phyloP scores from a whole-genome alignment of 108 stramenopile genomes.

The Fragilaria crotonensis region DNA sequence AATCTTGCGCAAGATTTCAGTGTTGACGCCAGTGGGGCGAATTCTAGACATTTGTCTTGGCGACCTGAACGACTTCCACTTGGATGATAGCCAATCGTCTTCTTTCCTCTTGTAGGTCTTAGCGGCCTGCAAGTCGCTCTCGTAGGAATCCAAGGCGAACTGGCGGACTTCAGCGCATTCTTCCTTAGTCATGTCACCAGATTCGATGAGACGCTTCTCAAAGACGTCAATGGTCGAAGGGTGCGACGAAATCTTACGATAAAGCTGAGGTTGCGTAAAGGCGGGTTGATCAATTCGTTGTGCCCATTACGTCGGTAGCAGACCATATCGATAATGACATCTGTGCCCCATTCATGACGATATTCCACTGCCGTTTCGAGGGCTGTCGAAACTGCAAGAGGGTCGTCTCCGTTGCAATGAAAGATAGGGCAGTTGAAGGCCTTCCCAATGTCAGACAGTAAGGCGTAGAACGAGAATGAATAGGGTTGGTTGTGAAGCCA shows the following conservation, averaged over 20 bases:
- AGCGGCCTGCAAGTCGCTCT: conserved; percentile 82
- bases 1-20: conserved; percentile 70
- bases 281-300: conserved; percentile 99
- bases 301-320: conserved; percentile 99
- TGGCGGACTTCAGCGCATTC: conserved; percentile 81
- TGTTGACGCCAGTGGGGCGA: conserved; percentile 90
- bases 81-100: conserved; percentile 89
- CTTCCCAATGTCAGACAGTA: conserved; percentile 98
- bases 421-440: conserved; percentile 98
- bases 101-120: conserved; percentile 81
- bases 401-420: conserved; percentile 99
- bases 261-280: conserved; percentile 96
- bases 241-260: conserved; percentile 84
- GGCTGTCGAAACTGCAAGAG: conserved; percentile 90
- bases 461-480: conserved; percentile 89
- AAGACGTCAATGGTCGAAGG: conserved; percentile 85
- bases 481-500: conserved; percentile 98
- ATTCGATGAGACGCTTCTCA: conserved; percentile 69
- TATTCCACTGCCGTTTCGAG: conserved; percentile 97
- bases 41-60: conserved; percentile 84
- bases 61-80: conserved; percentile 92
- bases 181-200: conserved; percentile 78
- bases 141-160: conserved; percentile 76
- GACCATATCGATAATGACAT: conserved; percentile 98
- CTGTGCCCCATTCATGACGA: conserved; percentile 92